phyloP scores from a whole-genome alignment of 345 rosid species.

The Citrus mangshanensis region DNA sequence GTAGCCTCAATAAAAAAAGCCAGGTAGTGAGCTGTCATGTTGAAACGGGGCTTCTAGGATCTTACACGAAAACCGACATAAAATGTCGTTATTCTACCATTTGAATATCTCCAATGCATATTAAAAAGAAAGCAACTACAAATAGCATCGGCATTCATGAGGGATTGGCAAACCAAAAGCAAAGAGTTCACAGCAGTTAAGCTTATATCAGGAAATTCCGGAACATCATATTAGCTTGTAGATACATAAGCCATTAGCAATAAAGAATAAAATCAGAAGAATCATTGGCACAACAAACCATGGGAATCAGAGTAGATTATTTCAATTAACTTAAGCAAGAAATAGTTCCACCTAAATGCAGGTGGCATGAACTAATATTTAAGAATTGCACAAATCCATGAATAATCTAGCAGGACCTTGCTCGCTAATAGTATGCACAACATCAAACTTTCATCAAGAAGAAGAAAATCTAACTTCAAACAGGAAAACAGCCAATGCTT shows the following conservation, averaged over 20 bases:
- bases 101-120: not conserved
- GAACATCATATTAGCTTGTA: not conserved
- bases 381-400: not conserved
- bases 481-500: not conserved
- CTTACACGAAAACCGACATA: not conserved
- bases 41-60: not conserved
- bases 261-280: not conserved
- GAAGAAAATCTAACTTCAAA: not conserved
- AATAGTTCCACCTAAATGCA: not conserved
- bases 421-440: not conserved
- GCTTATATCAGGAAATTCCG: not conserved
- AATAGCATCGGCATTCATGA: not conserved
- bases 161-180: not conserved
- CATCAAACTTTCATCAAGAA: not conserved
- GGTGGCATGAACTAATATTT: not conserved
- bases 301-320: not conserved
- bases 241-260: not conserved
- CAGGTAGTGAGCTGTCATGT: not conserved
- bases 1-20: not conserved
- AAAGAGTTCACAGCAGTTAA: not conserved
- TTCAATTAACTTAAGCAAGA: not conserved
- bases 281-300: not conserved
- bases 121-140: not conserved
- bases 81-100: not conserved
- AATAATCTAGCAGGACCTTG: not conserved